Evolutionary conservation across 805 yeast species (phyloP), one percentile per base, ranked within the genome.

Genomic region (Schwanniomyces polymorphus): DNA sequence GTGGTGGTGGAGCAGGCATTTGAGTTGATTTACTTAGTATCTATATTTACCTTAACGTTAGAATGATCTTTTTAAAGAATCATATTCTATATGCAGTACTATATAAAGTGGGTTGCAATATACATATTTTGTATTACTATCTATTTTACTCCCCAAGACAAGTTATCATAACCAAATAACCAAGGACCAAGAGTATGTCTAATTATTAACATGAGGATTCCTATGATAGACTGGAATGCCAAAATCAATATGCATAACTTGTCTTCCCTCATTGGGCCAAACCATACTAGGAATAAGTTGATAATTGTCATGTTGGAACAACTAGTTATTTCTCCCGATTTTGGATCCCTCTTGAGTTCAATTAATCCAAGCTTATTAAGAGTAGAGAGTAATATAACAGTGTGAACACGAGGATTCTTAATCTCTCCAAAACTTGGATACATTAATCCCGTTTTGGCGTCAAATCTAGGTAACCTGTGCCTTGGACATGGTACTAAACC

Each of bases 251-350:
- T 48, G 53, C 97, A 87, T 45, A 94, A 71, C 18, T 61, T 70
- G 61, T 88, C 97, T 65, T 94, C 99, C 48, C 91, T 76, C 74
- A 87, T 63, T 4, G 99, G 97, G 0, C 99, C 99, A 38, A 85
- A 74, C 88, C 91, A 83, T 8, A 92, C 96, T 37, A 92, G 69
- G 1, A 80, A 77, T 51, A 94, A 72, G 61, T 92, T 94, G 54
- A 94, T 91, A 42, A 94, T 67, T 2, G 99, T 94, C 80, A 92
- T 76, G 61, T 94, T 94, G 10, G 94, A 83, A 46, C 87, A 81
- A 49, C 75, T 68, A 7, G 65, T 61, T 26, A 76, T 63, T 10
- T 56, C 25, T 7, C 58, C 52, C 18, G 42, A 43, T 4, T 58
- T 44, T 3, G 47, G 49, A 41, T 57, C 60, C 38, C 64, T 50